These are phyloP conservation scores for Sisymbrium irio DNA, from an alignment of 345 rosid genomes.

Conservation along the genomic window DNA sequence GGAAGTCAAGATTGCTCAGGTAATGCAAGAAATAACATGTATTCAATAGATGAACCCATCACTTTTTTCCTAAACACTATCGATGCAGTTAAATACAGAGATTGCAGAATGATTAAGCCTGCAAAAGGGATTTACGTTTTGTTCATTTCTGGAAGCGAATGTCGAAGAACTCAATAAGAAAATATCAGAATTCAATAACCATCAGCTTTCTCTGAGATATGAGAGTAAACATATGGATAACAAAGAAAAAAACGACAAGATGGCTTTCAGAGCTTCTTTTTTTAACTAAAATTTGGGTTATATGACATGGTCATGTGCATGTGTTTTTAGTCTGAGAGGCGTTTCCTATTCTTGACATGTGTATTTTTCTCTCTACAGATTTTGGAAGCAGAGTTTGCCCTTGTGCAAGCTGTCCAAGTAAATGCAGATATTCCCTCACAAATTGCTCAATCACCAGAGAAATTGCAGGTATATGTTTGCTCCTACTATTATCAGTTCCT, in stretches of 20 bases:
- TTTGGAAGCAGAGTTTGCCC: constrained; percentile 70
- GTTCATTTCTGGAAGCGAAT: constrained; percentile 56
- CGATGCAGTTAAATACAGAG: constrained; percentile 68
- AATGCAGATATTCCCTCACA: constrained; percentile 72
- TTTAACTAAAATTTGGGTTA: neutral
- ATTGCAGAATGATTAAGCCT: constrained; percentile 59
- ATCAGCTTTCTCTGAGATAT: constrained; percentile 75
- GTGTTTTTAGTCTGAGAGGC: neutral
- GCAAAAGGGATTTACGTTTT: constrained; percentile 65
- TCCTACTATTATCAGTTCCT: neutral
- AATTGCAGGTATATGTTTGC: constrained; percentile 63
- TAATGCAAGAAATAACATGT: no score
- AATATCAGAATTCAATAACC: constrained; percentile 64
- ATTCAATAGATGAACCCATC: neutral
- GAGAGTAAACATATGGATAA: constrained; percentile 57
- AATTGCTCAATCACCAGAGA: constrained; percentile 93
- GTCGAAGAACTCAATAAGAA: constrained; percentile 65
- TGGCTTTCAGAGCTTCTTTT: neutral
- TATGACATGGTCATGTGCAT: neutral
- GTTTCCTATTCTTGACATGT: constrained; percentile 11
- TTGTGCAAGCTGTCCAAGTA: constrained; percentile 79
- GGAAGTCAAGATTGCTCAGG: no score
- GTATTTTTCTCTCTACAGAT: constrained; percentile 47
- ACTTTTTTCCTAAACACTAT: constrained; percentile 26
- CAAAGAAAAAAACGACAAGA: constrained; percentile 37